These are phyloP conservation scores for Trametes gibbosa DNA, from an alignment of 768 basidiomycete species.

Conservation along the genomic window DNA sequence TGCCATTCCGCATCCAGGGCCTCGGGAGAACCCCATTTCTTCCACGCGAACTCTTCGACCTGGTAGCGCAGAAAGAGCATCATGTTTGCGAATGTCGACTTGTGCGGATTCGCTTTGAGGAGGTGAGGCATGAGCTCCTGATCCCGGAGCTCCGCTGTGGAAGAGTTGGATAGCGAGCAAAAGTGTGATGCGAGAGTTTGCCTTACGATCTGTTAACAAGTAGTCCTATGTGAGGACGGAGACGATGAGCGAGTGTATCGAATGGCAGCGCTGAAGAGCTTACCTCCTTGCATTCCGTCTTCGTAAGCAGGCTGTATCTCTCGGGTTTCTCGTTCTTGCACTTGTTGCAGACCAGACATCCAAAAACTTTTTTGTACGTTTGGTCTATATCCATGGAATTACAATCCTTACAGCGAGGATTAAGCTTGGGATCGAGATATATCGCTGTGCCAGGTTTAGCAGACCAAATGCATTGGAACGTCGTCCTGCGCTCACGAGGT, in stretches of 20 bases:
- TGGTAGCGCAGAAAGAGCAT: constrained; percentile 95
- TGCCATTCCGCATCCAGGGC: constrained; percentile 88
- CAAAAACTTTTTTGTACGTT: constrained; percentile 77
- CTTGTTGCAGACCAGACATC: constrained; percentile 80
- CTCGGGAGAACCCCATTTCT: constrained; percentile 96
- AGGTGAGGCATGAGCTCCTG: constrained; percentile 90
- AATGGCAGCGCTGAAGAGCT: neutral
- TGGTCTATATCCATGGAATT: constrained; percentile 86
- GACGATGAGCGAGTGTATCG: neutral
- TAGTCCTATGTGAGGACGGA: constrained; percentile 39
- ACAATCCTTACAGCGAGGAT: constrained; percentile 87
- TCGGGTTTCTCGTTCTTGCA: constrained; percentile 91
- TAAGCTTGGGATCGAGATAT: constrained; percentile 64
- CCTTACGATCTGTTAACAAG: constrained; percentile 85
- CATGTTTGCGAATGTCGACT: constrained; percentile 97
- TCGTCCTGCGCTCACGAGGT: constrained; percentile 51
- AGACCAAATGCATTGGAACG: neutral
- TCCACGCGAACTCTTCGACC: constrained; percentile 95
- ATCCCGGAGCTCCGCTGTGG: constrained; percentile 87
- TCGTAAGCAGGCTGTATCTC: constrained; percentile 92
- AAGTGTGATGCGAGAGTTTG: neutral
- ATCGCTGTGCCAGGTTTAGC: constrained; percentile 53
- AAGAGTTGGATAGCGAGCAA: neutral
- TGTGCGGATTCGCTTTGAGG: constrained; percentile 92
- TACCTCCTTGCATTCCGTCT: constrained; percentile 97